These are phyloP conservation scores for Rubroboletus satanas DNA, from an alignment of 768 basidiomycete genomes.

Conservation along the genomic window DNA sequence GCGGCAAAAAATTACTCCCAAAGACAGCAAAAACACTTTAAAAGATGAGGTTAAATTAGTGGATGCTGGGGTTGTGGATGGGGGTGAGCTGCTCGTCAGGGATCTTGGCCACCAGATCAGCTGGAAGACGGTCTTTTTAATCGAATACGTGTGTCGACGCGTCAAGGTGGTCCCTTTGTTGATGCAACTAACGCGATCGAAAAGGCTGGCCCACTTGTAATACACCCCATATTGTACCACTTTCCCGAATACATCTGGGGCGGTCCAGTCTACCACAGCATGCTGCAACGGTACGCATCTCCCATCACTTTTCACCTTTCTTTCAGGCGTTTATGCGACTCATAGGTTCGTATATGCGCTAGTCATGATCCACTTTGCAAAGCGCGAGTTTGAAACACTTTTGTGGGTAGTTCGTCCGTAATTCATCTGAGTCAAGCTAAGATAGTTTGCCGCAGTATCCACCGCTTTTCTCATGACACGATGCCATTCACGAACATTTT, in stretches of 20 bases:
- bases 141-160: slow-evolving; percentile 81
- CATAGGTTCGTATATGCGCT: slow-evolving; percentile 65
- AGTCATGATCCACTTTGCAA: slow-evolving; percentile 82
- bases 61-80: slow-evolving; percentile 54
- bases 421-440: neutral
- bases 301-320: neutral
- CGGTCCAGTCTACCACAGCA: slow-evolving; percentile 63
- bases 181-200: slow-evolving; percentile 1
- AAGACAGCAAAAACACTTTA: slow-evolving; percentile 57
- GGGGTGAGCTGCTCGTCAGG: slow-evolving; percentile 71
- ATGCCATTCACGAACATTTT: slow-evolving; percentile 87
- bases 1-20: slow-evolving; percentile 70
- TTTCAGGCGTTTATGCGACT: slow-evolving; percentile 6
- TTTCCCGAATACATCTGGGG: slow-evolving; percentile 71
- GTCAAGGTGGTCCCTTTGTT: neutral
- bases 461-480: slow-evolving; percentile 92
- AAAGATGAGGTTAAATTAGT: slow-evolving; percentile 59
- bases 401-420: slow-evolving; percentile 51
- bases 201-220: slow-evolving; percentile 81
- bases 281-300: slow-evolving; percentile 62
- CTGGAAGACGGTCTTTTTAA: slow-evolving; percentile 85
- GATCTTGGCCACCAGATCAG: slow-evolving; percentile 88
- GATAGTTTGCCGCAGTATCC: slow-evolving; percentile 52
- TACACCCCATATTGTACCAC: slow-evolving; percentile 83
- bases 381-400: slow-evolving; percentile 89